phyloP scores from a whole-genome alignment of 148 eudicot species.

The Rhododendron ferrugineum region DNA sequence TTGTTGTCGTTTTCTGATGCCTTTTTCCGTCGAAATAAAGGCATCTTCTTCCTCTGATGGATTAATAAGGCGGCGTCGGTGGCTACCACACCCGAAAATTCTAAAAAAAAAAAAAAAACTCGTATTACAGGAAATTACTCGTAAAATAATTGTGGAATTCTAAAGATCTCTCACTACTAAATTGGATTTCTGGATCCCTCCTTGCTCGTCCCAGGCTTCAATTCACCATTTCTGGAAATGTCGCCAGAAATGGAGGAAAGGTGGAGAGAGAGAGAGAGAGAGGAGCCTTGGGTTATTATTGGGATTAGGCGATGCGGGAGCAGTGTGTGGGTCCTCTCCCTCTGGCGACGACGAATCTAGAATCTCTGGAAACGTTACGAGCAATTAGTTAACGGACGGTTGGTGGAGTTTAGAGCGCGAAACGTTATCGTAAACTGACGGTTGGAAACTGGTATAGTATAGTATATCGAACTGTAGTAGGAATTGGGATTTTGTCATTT shows the following conservation, averaged over 20 bases:
- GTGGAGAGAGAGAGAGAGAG: neutral
- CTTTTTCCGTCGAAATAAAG: slow-evolving; percentile 20
- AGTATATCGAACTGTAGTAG: too few relatives aligned
- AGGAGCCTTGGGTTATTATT: neutral
- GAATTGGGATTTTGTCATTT: neutral
- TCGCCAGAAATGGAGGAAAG: neutral
- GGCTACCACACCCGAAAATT: too few relatives aligned
- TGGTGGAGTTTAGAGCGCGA: neutral
- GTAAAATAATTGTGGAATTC: neutral
- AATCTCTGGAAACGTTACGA: neutral
- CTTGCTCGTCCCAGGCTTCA: neutral
- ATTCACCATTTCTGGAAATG: neutral
- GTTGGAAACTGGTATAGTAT: neutral
- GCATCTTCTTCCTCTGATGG: slow-evolving; percentile 6
- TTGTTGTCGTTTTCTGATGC: neutral
- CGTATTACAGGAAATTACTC: neutral
- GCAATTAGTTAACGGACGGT: neutral
- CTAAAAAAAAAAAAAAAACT: too few relatives aligned
- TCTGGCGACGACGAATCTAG: neutral
- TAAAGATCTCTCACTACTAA: neutral
- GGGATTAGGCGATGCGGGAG: neutral
- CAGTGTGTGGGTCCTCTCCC: neutral
- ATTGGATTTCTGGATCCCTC: neutral
- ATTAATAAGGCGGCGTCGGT: too few relatives aligned
- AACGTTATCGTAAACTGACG: neutral